Base-by-base conservation (phyloP, 257 asterid genomes). In the Orobanche coerulescens region DNA sequence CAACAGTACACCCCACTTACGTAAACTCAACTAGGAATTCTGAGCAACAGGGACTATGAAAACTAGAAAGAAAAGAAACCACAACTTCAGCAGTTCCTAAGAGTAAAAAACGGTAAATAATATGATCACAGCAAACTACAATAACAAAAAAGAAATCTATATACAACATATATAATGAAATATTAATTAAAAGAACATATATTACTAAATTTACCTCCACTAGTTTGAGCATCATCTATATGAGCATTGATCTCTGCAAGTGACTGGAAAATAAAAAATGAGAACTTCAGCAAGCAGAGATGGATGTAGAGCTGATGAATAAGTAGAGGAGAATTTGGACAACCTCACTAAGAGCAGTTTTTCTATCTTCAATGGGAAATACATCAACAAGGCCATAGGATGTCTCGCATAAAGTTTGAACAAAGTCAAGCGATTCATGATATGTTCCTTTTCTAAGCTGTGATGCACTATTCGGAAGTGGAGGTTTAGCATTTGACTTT, bases 341-440 rank as follows among this genome's bases (percentile, higher is more conserved):
- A 73, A 92, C 98, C 98, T 93, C 98, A 54, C 81, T 68, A 64
- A 93, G 96, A 70, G 94, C 97, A 64, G 85, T 64, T 81, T 86
- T 93, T 49, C 98, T 89, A 65, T 89, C 98, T 71, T 86, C 97
- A 65, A 84, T 66, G 16, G 98, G 98, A 77, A 93, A 93, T 61
- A 93, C 85, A 73, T 93, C 98, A 70, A 93, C 97, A 56, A 93
- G 84, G 68, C 91, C 95, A 67, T 81, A 93, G 49, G 98, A 93
- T 66, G 95, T 93, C 66, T 93, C 98, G 10, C 98, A 78, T 77
- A 93, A 79, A 24, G 84, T 75, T 51, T 81, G 97, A 67, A 93
- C 98, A 58, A 93, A 93, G 79, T 93, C 97, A 31, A 93, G 95
- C 16, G 98, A 93, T 65, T 88, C 95, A 66, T 93, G 95, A 74